Base-by-base conservation (phyloP, 129 eudicot genomes). In the Chrysanthemum seticuspe region DNA sequence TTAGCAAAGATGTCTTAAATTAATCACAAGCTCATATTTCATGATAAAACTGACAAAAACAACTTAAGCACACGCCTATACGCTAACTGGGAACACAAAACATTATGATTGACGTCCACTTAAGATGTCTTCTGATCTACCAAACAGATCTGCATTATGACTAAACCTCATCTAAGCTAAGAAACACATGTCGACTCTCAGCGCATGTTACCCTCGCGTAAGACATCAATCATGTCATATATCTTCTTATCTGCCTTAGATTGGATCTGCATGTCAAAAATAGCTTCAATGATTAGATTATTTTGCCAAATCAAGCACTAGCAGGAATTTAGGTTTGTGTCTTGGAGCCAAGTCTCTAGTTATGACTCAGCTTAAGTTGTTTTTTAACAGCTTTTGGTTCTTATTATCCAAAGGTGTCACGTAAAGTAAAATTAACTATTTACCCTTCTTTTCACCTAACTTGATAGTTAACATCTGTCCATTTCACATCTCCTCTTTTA, bases 201-300 rank as follows among this genome's bases (percentile, higher is more conserved):
- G 59, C 96, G 81, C 98, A 87, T 89, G 80, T 73, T 89, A 65
- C 96, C 98, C 89, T 92, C 96, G 12, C 91, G 92, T 79, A 92
- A 77, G 62, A 92, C 95, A 78, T 89, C 98, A 54, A 92, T 89
- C 98, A 92, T 92, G 68, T 89, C 83, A 67, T 89, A 92, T 71
- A 92, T 84, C 71, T 87, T 76, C 82, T 92, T 92, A 66, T 89
- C 92, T 58, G 90, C 90, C 56, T 86, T 92, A 29, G 83, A 80
- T 12, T 73, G 83, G 12, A 89, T 86, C 98, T 92, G 88, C 84
- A 73, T 62, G 61, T 62, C 47, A 21, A 64, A 55, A 54, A 70
- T 21, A 67, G 18, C 54, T 49, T 62, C 62, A 67, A 75, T 40
- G 36, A 47, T 56, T 67, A 67, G 68, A 67, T 23, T 4, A 76